Evolutionary conservation across 306 rosid genomes (phyloP).

Genomic region (Vicia villosa): DNA sequence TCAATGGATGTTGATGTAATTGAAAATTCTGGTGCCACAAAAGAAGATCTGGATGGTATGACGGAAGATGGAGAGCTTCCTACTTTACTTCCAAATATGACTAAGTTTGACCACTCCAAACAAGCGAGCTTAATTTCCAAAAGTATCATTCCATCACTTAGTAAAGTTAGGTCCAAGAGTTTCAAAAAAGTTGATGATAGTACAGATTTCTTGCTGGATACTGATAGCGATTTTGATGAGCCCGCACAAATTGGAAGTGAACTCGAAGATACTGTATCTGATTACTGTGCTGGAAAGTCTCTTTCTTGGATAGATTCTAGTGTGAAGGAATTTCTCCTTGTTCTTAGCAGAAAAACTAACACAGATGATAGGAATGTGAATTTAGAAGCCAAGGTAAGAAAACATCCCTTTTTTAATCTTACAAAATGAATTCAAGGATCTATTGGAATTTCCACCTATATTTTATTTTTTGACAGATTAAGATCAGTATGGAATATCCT

Average conservation of each 20-base stretch:
- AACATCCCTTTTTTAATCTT: conserved; percentile 2
- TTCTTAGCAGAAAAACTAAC: conserved; percentile 56
- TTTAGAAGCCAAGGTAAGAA: conserved; percentile 80
- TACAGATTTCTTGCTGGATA: conserved; percentile 64
- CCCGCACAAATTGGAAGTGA: conserved; percentile 52
- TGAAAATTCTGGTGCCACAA: conserved; percentile 59
- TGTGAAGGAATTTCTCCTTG: conserved; percentile 65
- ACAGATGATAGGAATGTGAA: conserved; percentile 47
- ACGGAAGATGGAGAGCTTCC: conserved; percentile 99
- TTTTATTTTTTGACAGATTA: conserved; percentile 59
- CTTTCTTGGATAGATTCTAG: conserved; percentile 70
- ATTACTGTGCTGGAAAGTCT: conserved; percentile 45
- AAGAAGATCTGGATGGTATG: conserved; percentile 66
- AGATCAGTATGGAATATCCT: conserved; percentile 88
- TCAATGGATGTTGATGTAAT: conserved; percentile 55
- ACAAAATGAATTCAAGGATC: conserved; percentile 30
- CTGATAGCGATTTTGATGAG: conserved; percentile 74
- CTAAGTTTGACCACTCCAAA: conserved; percentile 62
- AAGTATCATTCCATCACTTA: conserved; percentile 60
- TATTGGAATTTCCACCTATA: conserved; percentile 30
- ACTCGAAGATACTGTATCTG: conserved; percentile 44
- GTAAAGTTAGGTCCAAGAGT: conserved; percentile 61
- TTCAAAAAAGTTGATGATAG: conserved; percentile 65
- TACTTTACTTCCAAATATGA: conserved; percentile 63
- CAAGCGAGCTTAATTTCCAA: conserved; percentile 72